phyloP scores from a whole-genome alignment of 1,139 yeast genomes.

The Suhomyces chickasaworum region DNA sequence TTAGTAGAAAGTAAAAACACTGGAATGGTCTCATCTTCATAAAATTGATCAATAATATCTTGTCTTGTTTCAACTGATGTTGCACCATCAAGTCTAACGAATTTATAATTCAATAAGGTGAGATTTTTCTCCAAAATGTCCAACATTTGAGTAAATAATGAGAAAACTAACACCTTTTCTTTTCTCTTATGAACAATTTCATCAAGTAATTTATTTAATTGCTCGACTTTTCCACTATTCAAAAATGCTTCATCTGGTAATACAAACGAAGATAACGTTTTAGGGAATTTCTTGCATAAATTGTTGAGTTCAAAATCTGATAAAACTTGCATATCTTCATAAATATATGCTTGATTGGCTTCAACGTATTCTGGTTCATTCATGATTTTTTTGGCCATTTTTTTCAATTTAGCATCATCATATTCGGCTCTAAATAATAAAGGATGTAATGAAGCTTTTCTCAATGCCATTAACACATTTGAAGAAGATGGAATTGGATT shows the following conservation, averaged over 20 bases:
- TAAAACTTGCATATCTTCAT: slow-evolving; percentile 97
- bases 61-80: slow-evolving; percentile 94
- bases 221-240: slow-evolving; percentile 75
- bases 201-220: slow-evolving; percentile 60
- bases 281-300: slow-evolving; percentile 73
- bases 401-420: slow-evolving; percentile 51
- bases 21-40: slow-evolving; percentile 80
- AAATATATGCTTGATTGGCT: slow-evolving; percentile 75
- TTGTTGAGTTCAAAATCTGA: slow-evolving; percentile 83
- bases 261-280: slow-evolving; percentile 55
- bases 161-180: slow-evolving; percentile 81
- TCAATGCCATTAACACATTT: slow-evolving; percentile 66
- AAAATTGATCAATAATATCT: slow-evolving; percentile 84
- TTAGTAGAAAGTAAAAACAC: slow-evolving; percentile 87
- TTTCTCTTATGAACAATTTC: slow-evolving; percentile 50
- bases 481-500: slow-evolving; percentile 43
- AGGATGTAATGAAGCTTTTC: slow-evolving; percentile 80
- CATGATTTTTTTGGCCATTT: slow-evolving; percentile 80
- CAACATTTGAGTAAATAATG: slow-evolving; percentile 88
- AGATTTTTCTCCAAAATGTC: slow-evolving; percentile 83
- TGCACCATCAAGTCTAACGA: slow-evolving; percentile 87
- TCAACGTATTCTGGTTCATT: slow-evolving; percentile 73
- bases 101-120: slow-evolving; percentile 65
- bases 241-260: slow-evolving; percentile 62
- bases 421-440: slow-evolving; percentile 65